These are phyloP conservation scores for Rubia yunnanensis DNA, from an alignment of 257 asterid species.

Conservation along the genomic window DNA sequence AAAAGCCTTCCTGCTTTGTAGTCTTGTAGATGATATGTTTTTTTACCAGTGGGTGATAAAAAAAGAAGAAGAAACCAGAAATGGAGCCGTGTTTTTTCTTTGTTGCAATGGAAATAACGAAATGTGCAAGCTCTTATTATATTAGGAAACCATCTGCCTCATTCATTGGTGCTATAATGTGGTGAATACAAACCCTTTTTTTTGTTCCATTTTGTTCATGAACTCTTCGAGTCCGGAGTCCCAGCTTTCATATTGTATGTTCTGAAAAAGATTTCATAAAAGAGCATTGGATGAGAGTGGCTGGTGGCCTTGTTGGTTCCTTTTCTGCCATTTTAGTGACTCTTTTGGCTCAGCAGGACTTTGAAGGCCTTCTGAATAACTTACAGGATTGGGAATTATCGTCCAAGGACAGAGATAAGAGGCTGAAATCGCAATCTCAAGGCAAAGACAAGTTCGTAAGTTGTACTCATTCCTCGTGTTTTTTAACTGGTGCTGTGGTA, in stretches of 20 bases:
- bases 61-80: neutral
- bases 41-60: neutral
- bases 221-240: neutral
- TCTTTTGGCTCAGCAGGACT: slow-evolving; percentile 40
- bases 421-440: slow-evolving; percentile 45
- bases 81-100: neutral
- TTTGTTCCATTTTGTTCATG: neutral
- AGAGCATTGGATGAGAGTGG: neutral
- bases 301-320: slow-evolving; percentile 5
- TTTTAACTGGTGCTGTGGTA: neutral
- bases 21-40: neutral
- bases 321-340: slow-evolving; percentile 10
- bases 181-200: neutral
- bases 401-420: slow-evolving; percentile 65
- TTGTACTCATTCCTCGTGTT: neutral
- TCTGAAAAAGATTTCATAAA: neutral
- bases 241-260: neutral
- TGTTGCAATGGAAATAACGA: neutral
- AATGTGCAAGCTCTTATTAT: neutral
- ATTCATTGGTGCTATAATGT: neutral
- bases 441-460: slow-evolving; percentile 50
- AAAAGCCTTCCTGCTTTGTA: neutral
- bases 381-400: slow-evolving; percentile 91
- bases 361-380: slow-evolving; percentile 72
- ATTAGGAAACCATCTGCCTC: neutral